Evolutionary conservation across 75 land plant genomes (phyloP).

Genomic region (Cryptomeria japonica): DNA sequence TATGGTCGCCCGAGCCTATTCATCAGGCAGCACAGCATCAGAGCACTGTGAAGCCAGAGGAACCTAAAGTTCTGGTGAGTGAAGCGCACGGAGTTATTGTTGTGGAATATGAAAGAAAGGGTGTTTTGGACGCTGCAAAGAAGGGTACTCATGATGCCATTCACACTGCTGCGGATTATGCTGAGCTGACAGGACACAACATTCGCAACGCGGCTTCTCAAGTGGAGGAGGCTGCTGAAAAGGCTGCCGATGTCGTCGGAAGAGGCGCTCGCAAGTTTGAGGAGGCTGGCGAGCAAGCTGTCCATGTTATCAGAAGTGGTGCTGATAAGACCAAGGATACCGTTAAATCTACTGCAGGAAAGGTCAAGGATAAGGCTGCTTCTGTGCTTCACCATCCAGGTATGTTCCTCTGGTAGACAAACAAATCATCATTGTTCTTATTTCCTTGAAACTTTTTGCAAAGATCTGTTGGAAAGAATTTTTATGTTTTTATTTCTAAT

Average conservation of each 20-base stretch:
- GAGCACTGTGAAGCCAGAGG: neutral
- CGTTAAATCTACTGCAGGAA: neutral
- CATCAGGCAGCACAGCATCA: neutral
- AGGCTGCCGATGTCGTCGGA: neutral
- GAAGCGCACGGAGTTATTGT: neutral
- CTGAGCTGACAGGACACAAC: neutral
- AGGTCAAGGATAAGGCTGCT: neutral
- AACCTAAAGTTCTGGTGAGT: neutral
- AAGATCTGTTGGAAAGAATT: too few relatives aligned
- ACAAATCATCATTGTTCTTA: too few relatives aligned
- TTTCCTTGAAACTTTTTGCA: too few relatives aligned
- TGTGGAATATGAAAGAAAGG: slow-evolving; percentile 5
- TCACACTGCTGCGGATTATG: neutral
- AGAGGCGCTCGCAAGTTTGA: neutral
- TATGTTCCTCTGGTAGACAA: too few relatives aligned
- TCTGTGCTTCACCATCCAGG: neutral
- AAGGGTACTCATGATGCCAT: neutral
- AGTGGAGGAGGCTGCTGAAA: neutral
- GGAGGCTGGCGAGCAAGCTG: neutral
- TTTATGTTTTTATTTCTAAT: too few relatives aligned
- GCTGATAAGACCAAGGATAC: slow-evolving; percentile 5
- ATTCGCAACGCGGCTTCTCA: neutral
- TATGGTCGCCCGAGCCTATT: neutral
- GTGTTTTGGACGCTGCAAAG: neutral
- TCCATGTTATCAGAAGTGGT: neutral